Conservation (phyloP, 345 rosid species). For the Boechera stricta region DNA sequence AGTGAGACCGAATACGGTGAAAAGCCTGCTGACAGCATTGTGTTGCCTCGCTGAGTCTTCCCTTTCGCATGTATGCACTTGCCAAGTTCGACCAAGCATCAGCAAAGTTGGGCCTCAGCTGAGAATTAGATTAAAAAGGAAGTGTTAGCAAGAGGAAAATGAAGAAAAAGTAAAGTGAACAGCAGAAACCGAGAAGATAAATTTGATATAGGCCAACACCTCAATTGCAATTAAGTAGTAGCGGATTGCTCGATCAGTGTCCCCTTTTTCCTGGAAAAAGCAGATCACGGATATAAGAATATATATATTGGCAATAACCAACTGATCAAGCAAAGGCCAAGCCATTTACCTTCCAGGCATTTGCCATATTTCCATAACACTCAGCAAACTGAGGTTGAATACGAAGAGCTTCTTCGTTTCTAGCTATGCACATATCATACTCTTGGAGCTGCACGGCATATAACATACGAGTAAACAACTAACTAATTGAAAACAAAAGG, state of each 20-base stretch:
- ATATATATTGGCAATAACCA: neutral
- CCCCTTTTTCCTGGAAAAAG: constrained; percentile 81
- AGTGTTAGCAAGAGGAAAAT: constrained; percentile 11
- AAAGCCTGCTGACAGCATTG: constrained; percentile 95
- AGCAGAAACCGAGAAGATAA: neutral
- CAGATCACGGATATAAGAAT: constrained; percentile 24
- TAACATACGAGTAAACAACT: constrained; percentile 17
- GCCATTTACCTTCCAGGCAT: constrained; percentile 86
- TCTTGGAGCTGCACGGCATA: constrained; percentile 70
- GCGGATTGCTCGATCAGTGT: constrained; percentile 86
- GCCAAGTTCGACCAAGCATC: constrained; percentile 99
- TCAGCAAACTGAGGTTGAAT: constrained; percentile 94
- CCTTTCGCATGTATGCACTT: constrained; percentile 96
- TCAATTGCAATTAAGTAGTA: constrained; percentile 94
- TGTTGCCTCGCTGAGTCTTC: constrained; percentile 91
- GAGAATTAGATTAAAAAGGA: constrained; percentile 36
- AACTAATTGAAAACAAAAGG: neutral
- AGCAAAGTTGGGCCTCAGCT: constrained; percentile 95
- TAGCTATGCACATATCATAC: constrained; percentile 93
- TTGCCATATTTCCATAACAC: constrained; percentile 99
- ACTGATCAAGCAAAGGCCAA: constrained; percentile 31
- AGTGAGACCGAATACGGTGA: constrained; percentile 6
- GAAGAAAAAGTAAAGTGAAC: neutral
- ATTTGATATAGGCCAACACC: constrained; percentile 65
- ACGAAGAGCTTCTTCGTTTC: constrained; percentile 95